Evolutionary conservation across 225 moss, liverwort and hornwort genomes (phyloP).

Genomic region (Bryoerythrophyllum caledonicum): DNA sequence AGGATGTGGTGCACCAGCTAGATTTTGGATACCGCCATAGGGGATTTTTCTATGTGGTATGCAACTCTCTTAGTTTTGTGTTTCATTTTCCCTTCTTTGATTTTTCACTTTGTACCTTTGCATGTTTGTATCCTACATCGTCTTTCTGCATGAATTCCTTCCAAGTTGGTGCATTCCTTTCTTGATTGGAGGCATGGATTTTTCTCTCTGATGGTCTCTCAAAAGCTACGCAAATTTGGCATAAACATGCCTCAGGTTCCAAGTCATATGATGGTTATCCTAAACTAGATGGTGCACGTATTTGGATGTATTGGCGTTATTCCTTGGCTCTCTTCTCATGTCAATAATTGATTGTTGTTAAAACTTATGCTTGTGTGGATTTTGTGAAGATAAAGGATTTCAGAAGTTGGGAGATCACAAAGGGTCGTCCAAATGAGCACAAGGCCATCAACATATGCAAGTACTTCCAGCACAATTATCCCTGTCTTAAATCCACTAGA

Average conservation of each 20-base stretch:
- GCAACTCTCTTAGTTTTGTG: neutral
- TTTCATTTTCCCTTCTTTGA: neutral
- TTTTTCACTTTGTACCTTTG: constrained; percentile 6
- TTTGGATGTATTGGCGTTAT: neutral
- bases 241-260: constrained; percentile 62
- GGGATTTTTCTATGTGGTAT: constrained; percentile 96
- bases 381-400: constrained; percentile 77
- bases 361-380: constrained; percentile 28
- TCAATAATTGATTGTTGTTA: neutral
- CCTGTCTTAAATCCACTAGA: too few relatives aligned
- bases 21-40: constrained; percentile 82
- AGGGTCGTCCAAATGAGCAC: constrained; percentile 75
- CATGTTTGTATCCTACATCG: neutral
- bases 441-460: constrained; percentile 85
- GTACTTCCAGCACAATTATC: neutral
- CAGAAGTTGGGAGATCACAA: constrained; percentile 85
- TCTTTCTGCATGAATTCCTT: constrained; percentile 63
- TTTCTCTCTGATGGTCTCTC: constrained; percentile 55
- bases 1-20: constrained; percentile 68
- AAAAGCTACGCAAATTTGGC: constrained; percentile 68
- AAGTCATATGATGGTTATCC: constrained; percentile 54
- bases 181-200: constrained; percentile 73
- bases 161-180: constrained; percentile 58
- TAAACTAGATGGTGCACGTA: neutral
- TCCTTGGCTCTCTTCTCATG: neutral